A percentile compares a stretch with the other conserved stretches of the same genome.
phyloP scores from a whole-genome alignment of 306 rosid species.

The Astragalus membranaceus region DNA sequence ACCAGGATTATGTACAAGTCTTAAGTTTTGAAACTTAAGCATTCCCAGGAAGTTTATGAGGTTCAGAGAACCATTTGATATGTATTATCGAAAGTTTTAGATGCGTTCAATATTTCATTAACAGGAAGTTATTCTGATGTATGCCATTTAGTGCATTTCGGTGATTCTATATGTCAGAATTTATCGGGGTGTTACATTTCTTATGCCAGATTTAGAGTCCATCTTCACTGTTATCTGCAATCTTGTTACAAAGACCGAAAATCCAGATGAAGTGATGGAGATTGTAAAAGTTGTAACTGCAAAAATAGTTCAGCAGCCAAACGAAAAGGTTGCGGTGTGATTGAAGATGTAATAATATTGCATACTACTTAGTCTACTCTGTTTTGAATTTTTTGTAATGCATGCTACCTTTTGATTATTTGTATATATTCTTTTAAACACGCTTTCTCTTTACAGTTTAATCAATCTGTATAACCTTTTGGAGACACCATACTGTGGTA shows the following conservation, averaged over 20 bases:
- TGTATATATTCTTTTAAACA: not conserved
- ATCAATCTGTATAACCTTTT: constrained; percentile 81
- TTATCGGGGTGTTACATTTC: no score
- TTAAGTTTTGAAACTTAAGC: no score
- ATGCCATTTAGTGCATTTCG: no score
- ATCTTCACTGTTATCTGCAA: constrained; percentile 72
- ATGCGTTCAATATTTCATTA: no score
- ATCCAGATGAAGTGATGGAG: constrained; percentile 63
- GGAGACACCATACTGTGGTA: constrained; percentile 62
- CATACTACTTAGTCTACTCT: not conserved
- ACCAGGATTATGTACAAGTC: no score
- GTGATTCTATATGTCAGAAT: no score
- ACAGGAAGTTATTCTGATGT: no score
- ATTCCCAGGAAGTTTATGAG: no score
- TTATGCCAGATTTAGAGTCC: constrained; percentile 60
- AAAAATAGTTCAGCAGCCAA: constrained; percentile 59
- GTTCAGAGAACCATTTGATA: no score
- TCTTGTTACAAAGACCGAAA: constrained; percentile 62
- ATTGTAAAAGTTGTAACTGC: constrained; percentile 59
- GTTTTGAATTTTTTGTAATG: not conserved
- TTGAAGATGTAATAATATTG: constrained; percentile 62
- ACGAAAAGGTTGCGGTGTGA: constrained; percentile 64
- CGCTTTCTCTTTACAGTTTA: constrained; percentile 38
- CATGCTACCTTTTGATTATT: not conserved
- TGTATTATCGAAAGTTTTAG: no score